Evolutionary conservation across 2,329 filamentous ascomycete genomes (phyloP), one percentile per base, ranked within the genome.

Genomic region (Alternaria tenuissima): DNA sequence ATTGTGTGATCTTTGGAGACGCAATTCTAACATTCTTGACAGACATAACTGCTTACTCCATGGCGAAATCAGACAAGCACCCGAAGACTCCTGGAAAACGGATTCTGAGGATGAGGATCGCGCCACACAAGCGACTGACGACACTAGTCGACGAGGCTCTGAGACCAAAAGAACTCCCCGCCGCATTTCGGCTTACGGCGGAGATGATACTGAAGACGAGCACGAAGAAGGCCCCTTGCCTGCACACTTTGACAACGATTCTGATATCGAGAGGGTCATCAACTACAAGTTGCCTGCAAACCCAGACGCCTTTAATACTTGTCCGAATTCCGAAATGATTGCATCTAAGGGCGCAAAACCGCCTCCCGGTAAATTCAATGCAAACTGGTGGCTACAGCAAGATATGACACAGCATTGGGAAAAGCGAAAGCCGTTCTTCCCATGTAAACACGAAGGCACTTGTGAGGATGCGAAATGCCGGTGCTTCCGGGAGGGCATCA

Each of bases 361-460:
- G 46, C 65, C 52, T 22, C 46, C 52, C 14, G 55, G 64, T 22
- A 58, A 64, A 28, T 67, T 71, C 47, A 67, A 64, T 26, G 39
- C 48, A 12, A 56, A 49, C 16, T 74, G 65, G 59, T 74, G 70
- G 70, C 32, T 60, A 9, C 47, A 54, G 4, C 65, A 68, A 26
- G 65, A 85, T 11, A 78, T 81, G 47, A 85, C 83, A 4, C 83
- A 87, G 63, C 81, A 86, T 54, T 85, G 87, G 63, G 83, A 87
- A 46, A 79, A 84, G 16, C 83, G 87, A 38, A 84, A 86, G 34
- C 81, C 86, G 2, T 85, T 86, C 52, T 86, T 88, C 57, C 88
- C 90, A 3, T 94, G 91, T 69, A 84, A 84, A 52, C 91, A 94
- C 68, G 85, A 88, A 28, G 90, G 90, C 0, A 59, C 49, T 2